Base-by-base conservation (phyloP, 805 yeast species). In the Candida boidinii region DNA sequence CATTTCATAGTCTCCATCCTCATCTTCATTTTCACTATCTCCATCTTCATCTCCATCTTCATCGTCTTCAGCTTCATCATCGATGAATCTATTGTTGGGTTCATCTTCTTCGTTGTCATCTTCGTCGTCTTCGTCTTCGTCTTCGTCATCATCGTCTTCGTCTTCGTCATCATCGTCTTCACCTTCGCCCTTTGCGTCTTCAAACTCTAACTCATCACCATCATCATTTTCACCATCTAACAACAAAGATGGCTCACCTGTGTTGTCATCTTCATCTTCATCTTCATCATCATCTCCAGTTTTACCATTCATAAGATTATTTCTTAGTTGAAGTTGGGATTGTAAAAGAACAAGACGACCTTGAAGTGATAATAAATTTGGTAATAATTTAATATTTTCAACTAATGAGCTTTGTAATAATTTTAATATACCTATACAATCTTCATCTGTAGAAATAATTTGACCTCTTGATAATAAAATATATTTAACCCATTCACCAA, bases 291-390 rank as follows among this genome's bases (percentile, higher is more conserved):
- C 49, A 9, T 49, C 53, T n/a, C 43, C 56, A n/a, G 39, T 52
- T 7, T 47, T 60, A 14, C 54, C 59, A 33, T 56, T 50, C 30
- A 61, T 51, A 46, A 70, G 58, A 28, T 70, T 77, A 24, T 58
- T 54, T 49, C 96, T 76, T 42, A 90, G 60, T 36, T 72, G 68
- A 9, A 85, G 67, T 58, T 90, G 97, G 3, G 86, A 71, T 42
- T 71, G 71, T 27, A 90, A 65, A 53, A 90, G 67, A 47, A 79
- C 82, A 29, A 90, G 62, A 42, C 92, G 73, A 29, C 98, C 98
- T 54, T 88, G 94, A 20, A 90, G 67, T 2, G 92, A 76, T 17
- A 88, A 59, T 32, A 90, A 63, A 25, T 73, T 68, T 7, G 88
- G 81, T 41, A 90, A 58, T 17, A 68, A 66, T 39, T 68, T 68